phyloP scores from a whole-genome alignment of 176 grass and related monocot genomes.

The Saccharum officinarum region DNA sequence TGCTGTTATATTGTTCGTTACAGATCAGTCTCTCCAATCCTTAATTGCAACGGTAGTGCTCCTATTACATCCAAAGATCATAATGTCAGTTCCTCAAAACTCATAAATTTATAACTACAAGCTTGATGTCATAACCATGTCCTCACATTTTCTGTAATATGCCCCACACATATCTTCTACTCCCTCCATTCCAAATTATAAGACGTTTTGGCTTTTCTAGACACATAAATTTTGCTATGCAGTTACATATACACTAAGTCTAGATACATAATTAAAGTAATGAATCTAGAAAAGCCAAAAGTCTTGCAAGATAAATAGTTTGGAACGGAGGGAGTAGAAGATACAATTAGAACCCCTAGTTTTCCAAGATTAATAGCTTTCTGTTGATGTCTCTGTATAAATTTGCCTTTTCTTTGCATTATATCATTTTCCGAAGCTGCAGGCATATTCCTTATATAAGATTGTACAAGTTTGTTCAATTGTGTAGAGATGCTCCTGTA shows the following conservation, averaged over 20 bases:
- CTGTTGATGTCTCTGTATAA: background rate
- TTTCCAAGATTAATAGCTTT: background rate
- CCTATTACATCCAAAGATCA: background rate
- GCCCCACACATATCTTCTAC: background rate
- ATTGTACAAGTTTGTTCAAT: background rate
- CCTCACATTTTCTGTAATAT: background rate
- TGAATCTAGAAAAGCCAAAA: too few species aligned
- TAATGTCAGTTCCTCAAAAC: background rate
- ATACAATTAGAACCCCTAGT: background rate
- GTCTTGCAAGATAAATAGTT: too few species aligned
- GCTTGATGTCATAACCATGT: background rate
- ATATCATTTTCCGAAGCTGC: background rate
- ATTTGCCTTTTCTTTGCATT: background rate
- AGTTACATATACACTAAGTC: too few species aligned
- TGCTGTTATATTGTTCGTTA: background rate
- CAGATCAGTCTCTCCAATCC: background rate
- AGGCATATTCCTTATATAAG: background rate
- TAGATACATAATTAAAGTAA: too few species aligned
- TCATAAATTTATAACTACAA: background rate
- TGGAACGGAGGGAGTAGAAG: background rate
- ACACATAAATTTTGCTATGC: too few species aligned
- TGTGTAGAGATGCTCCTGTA: slow-evolving; percentile 24
- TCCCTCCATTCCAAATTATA: too few species aligned
- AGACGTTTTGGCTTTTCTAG: too few species aligned
- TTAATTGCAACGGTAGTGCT: background rate